Evolutionary conservation across 1,139 yeast species (phyloP).

Genomic region (Hemisphaericaspora xylofermentans): DNA sequence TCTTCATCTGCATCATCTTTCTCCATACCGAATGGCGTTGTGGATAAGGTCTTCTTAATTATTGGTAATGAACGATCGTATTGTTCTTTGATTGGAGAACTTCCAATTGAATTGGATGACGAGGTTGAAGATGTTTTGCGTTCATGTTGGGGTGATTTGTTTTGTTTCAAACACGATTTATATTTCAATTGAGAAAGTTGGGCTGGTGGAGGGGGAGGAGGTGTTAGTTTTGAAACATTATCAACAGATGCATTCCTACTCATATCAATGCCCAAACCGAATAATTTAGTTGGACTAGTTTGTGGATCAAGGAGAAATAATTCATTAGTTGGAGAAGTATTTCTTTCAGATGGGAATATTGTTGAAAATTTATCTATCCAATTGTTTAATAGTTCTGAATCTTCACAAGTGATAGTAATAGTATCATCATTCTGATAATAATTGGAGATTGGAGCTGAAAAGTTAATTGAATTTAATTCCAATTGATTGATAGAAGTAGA

Average conservation of each 20-base stretch:
- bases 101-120: slow-evolving; percentile 17
- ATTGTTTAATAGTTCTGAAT: slow-evolving; percentile 19
- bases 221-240: slow-evolving; percentile 4
- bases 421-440: not conserved
- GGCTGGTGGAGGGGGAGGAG: slow-evolving; percentile 15
- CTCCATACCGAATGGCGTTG: slow-evolving; percentile 8
- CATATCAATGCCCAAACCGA: slow-evolving; percentile 39
- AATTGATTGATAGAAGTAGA: slow-evolving; percentile 22
- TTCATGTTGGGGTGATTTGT: slow-evolving; percentile 1
- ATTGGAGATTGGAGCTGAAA: slow-evolving; percentile 15
- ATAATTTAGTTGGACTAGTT: slow-evolving; percentile 22
- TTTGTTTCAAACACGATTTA: not conserved
- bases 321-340: slow-evolving; percentile 24
- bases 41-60: slow-evolving; percentile 29
- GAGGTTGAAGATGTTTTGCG: slow-evolving; percentile 6
- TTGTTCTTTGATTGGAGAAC: slow-evolving; percentile 4
- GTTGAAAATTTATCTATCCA: slow-evolving; percentile 31
- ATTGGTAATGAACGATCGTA: slow-evolving; percentile 26
- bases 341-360: slow-evolving; percentile 33
- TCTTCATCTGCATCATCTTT: slow-evolving; percentile 4
- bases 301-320: slow-evolving; percentile 23
- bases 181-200: not conserved
- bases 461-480: slow-evolving; percentile 28
- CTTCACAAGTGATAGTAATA: slow-evolving; percentile 18
- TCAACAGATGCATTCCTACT: slow-evolving; percentile 1